Evolutionary conservation across 805 yeast genomes (phyloP).

Genomic region (Pichia insulana): DNA sequence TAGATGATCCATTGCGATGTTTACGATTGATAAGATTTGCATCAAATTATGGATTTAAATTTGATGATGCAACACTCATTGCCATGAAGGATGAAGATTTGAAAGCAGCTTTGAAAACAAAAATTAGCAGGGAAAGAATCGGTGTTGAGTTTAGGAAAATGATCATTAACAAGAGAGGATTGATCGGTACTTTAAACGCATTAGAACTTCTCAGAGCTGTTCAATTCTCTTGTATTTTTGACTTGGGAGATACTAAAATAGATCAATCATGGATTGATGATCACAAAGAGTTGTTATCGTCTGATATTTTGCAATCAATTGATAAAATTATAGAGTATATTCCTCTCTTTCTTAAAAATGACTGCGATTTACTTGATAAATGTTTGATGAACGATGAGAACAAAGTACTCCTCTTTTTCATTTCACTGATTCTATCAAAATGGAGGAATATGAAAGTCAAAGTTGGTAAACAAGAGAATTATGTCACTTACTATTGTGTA

Average conservation of each 20-base stretch:
- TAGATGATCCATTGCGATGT: constrained; percentile 91
- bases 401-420: constrained; percentile 32
- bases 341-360: constrained; percentile 16
- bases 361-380: background rate
- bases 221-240: constrained; percentile 52
- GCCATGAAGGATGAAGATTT: constrained; percentile 61
- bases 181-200: constrained; percentile 51
- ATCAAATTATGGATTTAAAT: constrained; percentile 57
- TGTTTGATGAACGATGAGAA: constrained; percentile 10
- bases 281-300: constrained; percentile 5
- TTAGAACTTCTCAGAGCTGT: constrained; percentile 48
- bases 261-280: constrained; percentile 15
- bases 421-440: constrained; percentile 41
- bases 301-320: constrained; percentile 14
- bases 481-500: constrained; percentile 43
- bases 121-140: constrained; percentile 84
- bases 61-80: constrained; percentile 47
- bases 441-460: constrained; percentile 34
- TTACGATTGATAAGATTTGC: constrained; percentile 82
- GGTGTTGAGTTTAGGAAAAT: constrained; percentile 81
- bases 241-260: constrained; percentile 25
- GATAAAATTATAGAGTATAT: constrained; percentile 15
- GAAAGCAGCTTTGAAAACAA: constrained; percentile 48
- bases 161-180: constrained; percentile 37
- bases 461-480: constrained; percentile 19